Percentiles rank a stretch among this genome's conserved stretches.
phyloP scores from a whole-genome alignment of 768 basidiomycete genomes.

The Leccinum subtestaceum region DNA sequence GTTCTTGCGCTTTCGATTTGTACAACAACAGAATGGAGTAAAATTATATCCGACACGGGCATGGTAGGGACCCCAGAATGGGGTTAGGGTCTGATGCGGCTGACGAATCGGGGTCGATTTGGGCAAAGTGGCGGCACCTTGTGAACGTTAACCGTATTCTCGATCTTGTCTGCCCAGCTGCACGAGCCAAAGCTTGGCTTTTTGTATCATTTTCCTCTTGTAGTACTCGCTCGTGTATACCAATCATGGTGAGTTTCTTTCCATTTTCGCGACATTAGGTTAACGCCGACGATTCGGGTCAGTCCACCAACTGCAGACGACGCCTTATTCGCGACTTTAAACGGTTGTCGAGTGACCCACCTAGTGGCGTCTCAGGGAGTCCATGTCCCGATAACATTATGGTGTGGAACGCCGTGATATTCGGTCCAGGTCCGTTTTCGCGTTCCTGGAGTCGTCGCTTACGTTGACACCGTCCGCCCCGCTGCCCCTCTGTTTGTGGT shows the following conservation, averaged over 20 bases:
- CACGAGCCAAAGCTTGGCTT: not conserved
- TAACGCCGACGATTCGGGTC: not conserved
- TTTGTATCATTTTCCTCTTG: not conserved
- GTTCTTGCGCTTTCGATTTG: not conserved
- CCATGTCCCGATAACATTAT: constrained; percentile 99
- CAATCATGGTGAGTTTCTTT: constrained; percentile 20
- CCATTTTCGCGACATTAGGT: not conserved
- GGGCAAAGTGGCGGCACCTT: not conserved
- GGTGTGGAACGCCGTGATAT: constrained; percentile 99
- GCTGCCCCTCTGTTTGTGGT: not conserved
- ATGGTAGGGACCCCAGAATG: constrained; percentile 5
- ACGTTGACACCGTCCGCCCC: not conserved
- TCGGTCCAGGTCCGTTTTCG: constrained; percentile 82
- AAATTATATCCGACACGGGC: not conserved
- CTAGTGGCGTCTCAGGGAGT: constrained; percentile 93
- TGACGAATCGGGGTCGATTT: constrained; percentile 17
- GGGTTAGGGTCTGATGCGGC: constrained; percentile 24
- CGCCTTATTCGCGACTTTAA: constrained; percentile 99
- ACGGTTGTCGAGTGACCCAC: constrained; percentile 89
- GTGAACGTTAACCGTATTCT: not conserved
- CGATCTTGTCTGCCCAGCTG: constrained; percentile 9
- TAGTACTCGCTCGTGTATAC: constrained; percentile 1
- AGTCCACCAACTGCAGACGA: constrained; percentile 94
- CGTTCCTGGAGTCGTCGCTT: not conserved
- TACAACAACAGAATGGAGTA: not conserved